Evolutionary conservation across 257 asterid species (phyloP), one percentile per base, ranked within the genome.

Genomic region (Petunia secreta): DNA sequence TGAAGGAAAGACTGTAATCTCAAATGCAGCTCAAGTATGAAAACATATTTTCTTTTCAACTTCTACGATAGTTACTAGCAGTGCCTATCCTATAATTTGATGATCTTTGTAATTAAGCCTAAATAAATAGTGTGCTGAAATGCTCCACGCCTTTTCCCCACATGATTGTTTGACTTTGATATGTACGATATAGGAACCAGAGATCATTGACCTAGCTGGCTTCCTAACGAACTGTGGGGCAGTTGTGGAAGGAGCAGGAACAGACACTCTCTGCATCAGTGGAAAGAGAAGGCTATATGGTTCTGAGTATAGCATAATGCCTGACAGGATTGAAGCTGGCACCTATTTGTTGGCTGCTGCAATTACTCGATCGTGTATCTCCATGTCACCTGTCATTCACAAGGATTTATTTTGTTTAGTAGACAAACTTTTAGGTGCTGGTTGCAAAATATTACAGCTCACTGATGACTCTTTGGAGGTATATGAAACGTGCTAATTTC

Each of bases 321-420:
- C 86, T 2, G 91, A 88, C 84, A 77, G 89, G 34, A 86, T 88
- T 0, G 89, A 88, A 78, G 79, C 86, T 5, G 91, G 89, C 53
- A 67, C 84, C 4, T 88, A 86, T 71, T 81, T 86, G 82, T 84
- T 88, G 75, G 89, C 91, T 78, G 89, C 91, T 62, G 89, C 91
- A 1, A 81, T 88, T 52, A 86, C 88, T 54, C 83, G 88, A 54
- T 88, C 89, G 0, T 8, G 75, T 69, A 79, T 88, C 78, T 84
- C 89, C 14, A 57, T 86, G 8, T 86, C 88, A 2, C 90, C 86
- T 6, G 83, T 88, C 57, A 2, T 58, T 43, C 87, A 82, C 6
- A 1, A 2, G 63, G 43, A 38, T 13, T 13, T 84, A 48, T 75
- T 83, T 9, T 77, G 80, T 65, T 83, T 86, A 65, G 55, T 85